Conservation (phyloP, 2,329 filamentous ascomycete species). For the Colletotrichum somersetense region DNA sequence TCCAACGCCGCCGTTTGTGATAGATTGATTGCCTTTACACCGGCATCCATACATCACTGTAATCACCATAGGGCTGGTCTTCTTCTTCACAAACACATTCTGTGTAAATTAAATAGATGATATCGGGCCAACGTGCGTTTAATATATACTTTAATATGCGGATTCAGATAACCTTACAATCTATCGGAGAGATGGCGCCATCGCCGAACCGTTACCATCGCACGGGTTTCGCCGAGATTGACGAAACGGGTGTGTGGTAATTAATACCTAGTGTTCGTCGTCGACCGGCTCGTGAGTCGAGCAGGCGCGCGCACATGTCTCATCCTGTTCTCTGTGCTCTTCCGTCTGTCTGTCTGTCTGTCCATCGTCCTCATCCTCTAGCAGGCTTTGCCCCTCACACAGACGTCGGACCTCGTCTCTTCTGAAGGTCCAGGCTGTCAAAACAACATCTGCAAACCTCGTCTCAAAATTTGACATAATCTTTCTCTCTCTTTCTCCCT, state of each 20-base stretch:
- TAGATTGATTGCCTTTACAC: conserved; percentile 20
- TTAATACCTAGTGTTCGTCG: not conserved
- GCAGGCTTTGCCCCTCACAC: not conserved
- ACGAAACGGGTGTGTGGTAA: not conserved
- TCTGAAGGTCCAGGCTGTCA: conserved; percentile 27
- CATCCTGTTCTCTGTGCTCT: not conserved
- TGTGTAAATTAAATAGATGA: too few species aligned
- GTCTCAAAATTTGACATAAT: conserved; percentile 26
- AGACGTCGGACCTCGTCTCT: conserved; percentile 21
- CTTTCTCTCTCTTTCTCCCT: too few species aligned
- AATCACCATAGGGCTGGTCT: conserved; percentile 33
- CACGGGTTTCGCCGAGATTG: not conserved
- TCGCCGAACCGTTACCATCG: not conserved
- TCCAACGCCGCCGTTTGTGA: conserved; percentile 33
- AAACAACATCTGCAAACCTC: conserved; percentile 35
- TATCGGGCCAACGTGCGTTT: conserved; percentile 14
- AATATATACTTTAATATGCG: conserved; percentile 17
- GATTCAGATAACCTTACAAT: conserved; percentile 31
- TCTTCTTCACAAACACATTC: not conserved
- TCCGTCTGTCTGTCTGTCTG: not conserved
- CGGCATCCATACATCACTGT: not conserved
- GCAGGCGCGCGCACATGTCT: not conserved
- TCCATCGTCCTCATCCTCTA: not conserved
- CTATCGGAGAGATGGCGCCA: conserved; percentile 15
- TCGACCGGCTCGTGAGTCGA: not conserved